Evolutionary conservation across 2,329 filamentous ascomycete genomes (phyloP).

Genomic region (Macrophomina pseudophaseolina): DNA sequence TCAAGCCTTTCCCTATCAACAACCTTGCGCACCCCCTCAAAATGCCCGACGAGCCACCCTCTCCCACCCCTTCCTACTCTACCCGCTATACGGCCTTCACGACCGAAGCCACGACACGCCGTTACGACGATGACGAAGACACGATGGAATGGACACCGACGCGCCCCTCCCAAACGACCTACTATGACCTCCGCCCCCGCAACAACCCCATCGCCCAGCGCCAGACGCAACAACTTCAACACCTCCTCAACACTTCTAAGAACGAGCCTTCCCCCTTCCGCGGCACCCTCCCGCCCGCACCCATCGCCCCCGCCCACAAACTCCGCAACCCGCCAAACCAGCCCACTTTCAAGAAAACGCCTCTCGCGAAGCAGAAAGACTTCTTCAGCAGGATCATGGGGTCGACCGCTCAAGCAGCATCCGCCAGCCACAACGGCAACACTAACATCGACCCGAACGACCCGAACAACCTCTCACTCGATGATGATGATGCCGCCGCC

Average conservation of each 20-base stretch:
- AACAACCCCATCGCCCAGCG: slow-evolving; percentile 6
- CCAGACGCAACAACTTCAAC: slow-evolving; percentile 30
- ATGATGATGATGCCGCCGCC: not conserved
- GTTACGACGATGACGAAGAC: slow-evolving; percentile 47
- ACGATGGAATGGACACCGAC: slow-evolving; percentile 79
- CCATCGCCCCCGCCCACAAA: slow-evolving; percentile 67
- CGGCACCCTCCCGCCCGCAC: slow-evolving; percentile 72
- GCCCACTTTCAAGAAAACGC: slow-evolving; percentile 53
- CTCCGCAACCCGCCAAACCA: slow-evolving; percentile 66
- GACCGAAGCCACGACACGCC: slow-evolving; percentile 24
- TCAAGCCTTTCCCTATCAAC: slow-evolving; percentile 44
- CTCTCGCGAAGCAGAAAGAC: slow-evolving; percentile 53
- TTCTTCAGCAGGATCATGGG: slow-evolving; percentile 54
- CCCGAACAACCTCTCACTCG: not conserved
- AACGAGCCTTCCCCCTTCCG: slow-evolving; percentile 63
- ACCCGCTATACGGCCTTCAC: slow-evolving; percentile 31
- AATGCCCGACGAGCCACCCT: slow-evolving; percentile 34
- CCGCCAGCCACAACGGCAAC: not conserved
- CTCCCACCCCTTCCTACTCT: slow-evolving; percentile 38
- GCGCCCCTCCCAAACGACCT: slow-evolving; percentile 41
- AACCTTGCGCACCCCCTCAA: slow-evolving; percentile 36
- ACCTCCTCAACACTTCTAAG: slow-evolving; percentile 35
- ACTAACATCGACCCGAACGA: not conserved
- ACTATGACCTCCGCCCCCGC: slow-evolving; percentile 21
- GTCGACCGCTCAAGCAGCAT: not conserved